Conservation (phyloP, 2,329 filamentous ascomycete species). For the Paracorniculantispora psalliotae region DNA sequence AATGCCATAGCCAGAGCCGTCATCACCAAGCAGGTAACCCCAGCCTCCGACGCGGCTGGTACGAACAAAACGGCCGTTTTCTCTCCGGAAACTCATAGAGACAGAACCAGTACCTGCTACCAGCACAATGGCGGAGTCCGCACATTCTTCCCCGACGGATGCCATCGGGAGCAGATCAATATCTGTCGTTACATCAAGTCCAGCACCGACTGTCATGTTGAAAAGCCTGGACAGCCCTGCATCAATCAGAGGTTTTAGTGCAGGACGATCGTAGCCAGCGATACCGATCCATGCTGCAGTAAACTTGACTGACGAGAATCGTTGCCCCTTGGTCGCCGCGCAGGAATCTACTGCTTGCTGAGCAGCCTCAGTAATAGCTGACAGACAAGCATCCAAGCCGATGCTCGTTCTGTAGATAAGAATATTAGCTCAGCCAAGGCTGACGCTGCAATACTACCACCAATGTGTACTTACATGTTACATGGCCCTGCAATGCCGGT, state of each 20-base stretch:
- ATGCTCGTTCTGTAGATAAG: slow-evolving; percentile 20
- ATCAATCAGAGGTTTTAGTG: slow-evolving; percentile 24
- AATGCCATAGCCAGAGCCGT: slow-evolving; percentile 37
- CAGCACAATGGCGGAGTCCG: slow-evolving; percentile 28
- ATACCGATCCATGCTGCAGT: slow-evolving; percentile 33
- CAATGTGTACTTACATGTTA: slow-evolving; percentile 30
- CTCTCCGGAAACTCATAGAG: slow-evolving; percentile 33
- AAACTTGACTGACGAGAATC: slow-evolving; percentile 17
- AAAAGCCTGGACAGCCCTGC: slow-evolving; percentile 25
- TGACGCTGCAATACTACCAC: background rate
- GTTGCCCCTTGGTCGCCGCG: slow-evolving; percentile 12
- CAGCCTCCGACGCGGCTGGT: slow-evolving; percentile 37
- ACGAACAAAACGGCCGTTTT: slow-evolving; percentile 19
- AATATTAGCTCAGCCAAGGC: background rate
- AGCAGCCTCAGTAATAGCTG: slow-evolving; percentile 23
- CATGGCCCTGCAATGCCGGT: slow-evolving; percentile 31
- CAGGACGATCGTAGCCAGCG: slow-evolving; percentile 34
- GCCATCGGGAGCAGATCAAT: slow-evolving; percentile 33
- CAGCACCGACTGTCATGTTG: slow-evolving; percentile 17
- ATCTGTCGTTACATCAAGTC: slow-evolving; percentile 32
- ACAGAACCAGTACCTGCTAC: slow-evolving; percentile 40
- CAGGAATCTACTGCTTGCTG: slow-evolving; percentile 21
- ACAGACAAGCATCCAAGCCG: slow-evolving; percentile 24
- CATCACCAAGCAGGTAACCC: slow-evolving; percentile 39
- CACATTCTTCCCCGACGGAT: slow-evolving; percentile 15